Evolutionary conservation across 495 filamentous ascomycete species (phyloP).

Genomic region (Sphaerosporella brunnea): DNA sequence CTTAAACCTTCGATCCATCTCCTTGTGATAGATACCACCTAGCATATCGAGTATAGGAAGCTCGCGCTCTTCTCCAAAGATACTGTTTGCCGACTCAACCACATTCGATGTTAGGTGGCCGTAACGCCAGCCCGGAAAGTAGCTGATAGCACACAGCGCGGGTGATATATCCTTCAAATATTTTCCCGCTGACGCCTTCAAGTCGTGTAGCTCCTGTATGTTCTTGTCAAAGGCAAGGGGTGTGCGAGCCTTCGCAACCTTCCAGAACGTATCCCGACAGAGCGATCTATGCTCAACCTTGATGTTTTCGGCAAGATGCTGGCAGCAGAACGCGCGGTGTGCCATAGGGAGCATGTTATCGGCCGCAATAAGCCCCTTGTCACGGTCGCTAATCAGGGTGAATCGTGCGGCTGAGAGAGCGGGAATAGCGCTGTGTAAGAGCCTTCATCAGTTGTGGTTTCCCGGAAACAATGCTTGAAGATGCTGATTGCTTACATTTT

Average conservation of each 20-base stretch:
- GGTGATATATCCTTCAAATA: background rate
- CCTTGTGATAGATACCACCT: constrained; percentile 4
- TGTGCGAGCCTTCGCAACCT: background rate
- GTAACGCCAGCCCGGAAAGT: no score
- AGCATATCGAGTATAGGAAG: constrained; percentile 4
- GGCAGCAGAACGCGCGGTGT: background rate
- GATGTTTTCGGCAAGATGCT: constrained; percentile 10
- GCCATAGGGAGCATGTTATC: constrained; percentile 1
- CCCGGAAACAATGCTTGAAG: no score
- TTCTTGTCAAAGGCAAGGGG: background rate
- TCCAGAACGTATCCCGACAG: background rate
- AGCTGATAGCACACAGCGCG: background rate
- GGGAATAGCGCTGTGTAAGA: background rate
- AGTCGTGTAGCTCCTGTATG: background rate
- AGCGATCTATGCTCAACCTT: background rate
- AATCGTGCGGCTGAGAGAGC: background rate
- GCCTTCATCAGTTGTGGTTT: no score
- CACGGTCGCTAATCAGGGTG: constrained; percentile 7
- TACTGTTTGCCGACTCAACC: constrained; percentile 4
- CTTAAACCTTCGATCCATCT: constrained; percentile 1
- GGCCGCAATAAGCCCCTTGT: constrained; percentile 5
- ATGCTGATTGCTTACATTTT: background rate
- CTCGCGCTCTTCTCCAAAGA: background rate
- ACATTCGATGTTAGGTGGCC: constrained; percentile 9
- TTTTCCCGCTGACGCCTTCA: background rate